Evolutionary conservation across 345 rosid genomes (phyloP), one percentile per base, ranked within the genome.

Genomic region (Eucalyptus brandiana): DNA sequence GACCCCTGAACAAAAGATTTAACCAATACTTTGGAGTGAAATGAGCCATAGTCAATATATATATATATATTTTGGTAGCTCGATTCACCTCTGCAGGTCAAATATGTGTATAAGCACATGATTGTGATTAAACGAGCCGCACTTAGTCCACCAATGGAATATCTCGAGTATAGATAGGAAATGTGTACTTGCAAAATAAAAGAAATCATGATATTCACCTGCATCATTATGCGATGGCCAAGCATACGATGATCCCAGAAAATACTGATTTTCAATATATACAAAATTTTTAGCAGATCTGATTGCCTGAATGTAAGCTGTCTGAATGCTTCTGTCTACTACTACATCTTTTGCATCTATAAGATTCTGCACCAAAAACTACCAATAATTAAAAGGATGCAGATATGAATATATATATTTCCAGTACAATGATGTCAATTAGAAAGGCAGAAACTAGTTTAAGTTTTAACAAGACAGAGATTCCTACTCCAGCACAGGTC

Each of bases 201-300:
- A 19, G 37, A 48, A 45, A n/a, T 23, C 32, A 48, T 44, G 87
- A 69, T 10, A 30, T 86, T 89, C 87, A 98, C 99, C 99, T 95
- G 99, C 99, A 92, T 92, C 87, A 90, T 94, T 92, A 88, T 98
- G 96, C 4, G 94, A 92, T 81, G 97, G 99, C 99, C 99, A 98
- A 4, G 94, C 99, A 95, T 96, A 98, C 8, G 99, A 98, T 86
- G 99, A 98, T 91, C 99, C 99, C 50, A 98, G 92, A 91, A 98
- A 98, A 92, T 96, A 98, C 94, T 98, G 99, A 92, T 98, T 98
- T 94, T 98, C 99, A 49, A 98, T 97, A 88, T 98, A 98, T 93
- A 98, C 95, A 93, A 91, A 97, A 95, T 94, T 97, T 93, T 98
- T 96, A 34, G 99, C 99, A 90, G 98, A 98, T 96, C 99, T 92